phyloP scores from a whole-genome alignment of 768 basidiomycete genomes.

The Macrolepiota albuminosa region DNA sequence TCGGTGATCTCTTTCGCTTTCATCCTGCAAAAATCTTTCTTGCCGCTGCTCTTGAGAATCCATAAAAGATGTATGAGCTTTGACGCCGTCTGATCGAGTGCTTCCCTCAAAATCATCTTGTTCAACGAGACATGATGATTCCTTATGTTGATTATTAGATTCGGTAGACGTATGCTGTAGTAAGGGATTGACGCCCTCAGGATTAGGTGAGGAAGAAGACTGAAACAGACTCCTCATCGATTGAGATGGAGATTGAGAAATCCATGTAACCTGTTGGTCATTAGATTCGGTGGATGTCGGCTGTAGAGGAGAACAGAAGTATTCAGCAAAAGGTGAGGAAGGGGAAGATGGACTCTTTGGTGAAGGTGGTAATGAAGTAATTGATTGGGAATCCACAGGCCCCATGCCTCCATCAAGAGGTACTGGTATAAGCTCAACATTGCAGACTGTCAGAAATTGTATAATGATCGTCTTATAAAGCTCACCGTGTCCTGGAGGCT shows the following conservation, averaged over 20 bases:
- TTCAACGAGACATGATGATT: too few relatives aligned
- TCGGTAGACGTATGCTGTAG: background rate
- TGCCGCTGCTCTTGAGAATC: background rate
- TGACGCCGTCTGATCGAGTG: background rate
- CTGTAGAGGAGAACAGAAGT: background rate
- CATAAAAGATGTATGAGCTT: background rate
- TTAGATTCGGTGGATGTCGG: background rate
- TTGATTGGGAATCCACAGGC: background rate
- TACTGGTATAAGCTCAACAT: background rate
- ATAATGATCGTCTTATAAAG: background rate
- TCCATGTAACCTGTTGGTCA: background rate
- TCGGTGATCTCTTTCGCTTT: background rate
- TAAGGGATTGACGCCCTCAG: background rate
- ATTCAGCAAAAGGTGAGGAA: background rate
- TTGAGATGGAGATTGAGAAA: background rate
- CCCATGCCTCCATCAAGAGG: background rate
- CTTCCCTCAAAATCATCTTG: background rate
- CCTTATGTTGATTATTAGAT: background rate
- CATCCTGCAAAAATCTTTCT: slow-evolving; percentile 1
- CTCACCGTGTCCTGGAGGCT: too few relatives aligned
- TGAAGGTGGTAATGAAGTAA: background rate
- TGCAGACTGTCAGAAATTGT: background rate
- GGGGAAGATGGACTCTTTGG: background rate
- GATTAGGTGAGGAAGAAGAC: background rate
- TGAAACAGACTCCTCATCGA: background rate